Evolutionary conservation across 345 rosid genomes (phyloP), one percentile per base, ranked within the genome.

Genomic region (Acer saccharum): DNA sequence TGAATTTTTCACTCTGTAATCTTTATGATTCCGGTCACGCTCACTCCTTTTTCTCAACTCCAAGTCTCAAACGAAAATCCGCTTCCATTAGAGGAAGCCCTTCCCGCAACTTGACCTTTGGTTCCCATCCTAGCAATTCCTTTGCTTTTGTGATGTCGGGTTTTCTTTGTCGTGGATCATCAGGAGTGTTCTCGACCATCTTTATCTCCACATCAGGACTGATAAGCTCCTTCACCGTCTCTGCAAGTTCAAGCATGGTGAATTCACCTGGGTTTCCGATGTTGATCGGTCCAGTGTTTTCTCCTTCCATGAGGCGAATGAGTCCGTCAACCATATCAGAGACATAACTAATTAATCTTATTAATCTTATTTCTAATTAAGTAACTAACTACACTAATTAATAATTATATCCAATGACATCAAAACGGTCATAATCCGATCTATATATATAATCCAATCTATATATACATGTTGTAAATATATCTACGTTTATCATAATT

Each of bases 241-340:
- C 93, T 1, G 98, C 98, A 64, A 95, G 91, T 74, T 93, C 98
- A 66, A 84, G 84, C 93, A 95, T 94, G 5, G 98, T 95, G 71
- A 95, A 95, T 83, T 95, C 97, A 63, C 97, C 95, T 87, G 98
- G 99, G 83, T 96, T 96, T 78, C 99, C 99, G 23, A 96, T 84
- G 86, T 96, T 96, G 90, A 96, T 90, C 18, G 99, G 99, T 23
- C 99, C 97, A 50, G 98, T 96, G 83, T 96, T 80, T 46, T 90
- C 95, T 78, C 98, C 98, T 80, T 88, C 97, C 99, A 96, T 94
- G 80, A 96, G 97, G 72, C 95, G 90, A 73, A 96, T 87, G 61
- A 96, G 99, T 60, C 98, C 99, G 76, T 94, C 98, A 76, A 96
- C 94, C 97, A n/a, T n/a, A n/a, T n/a, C n/a, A n/a, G n/a, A n/a